phyloP scores from a whole-genome alignment of 2,329 filamentous ascomycete species.

The Harringtonia lauricola region DNA sequence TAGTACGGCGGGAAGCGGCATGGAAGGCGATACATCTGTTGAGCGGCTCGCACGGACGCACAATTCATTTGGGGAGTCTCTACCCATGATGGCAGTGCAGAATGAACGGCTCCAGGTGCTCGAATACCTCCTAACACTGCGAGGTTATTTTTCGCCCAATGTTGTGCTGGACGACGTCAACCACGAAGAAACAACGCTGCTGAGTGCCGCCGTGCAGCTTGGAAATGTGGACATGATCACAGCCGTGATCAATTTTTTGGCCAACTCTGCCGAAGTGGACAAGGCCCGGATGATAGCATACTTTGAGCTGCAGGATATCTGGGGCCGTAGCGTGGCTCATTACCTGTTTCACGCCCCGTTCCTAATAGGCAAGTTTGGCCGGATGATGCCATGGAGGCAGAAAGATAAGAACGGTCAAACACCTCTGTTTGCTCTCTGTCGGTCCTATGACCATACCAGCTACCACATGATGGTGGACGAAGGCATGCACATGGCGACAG shows the following conservation, averaged over 20 bases:
- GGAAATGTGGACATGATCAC: constrained; percentile 66
- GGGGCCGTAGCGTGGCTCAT: constrained; percentile 85
- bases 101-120: constrained; percentile 61
- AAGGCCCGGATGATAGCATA: constrained; percentile 53
- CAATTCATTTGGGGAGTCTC: constrained; percentile 64
- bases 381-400: constrained; percentile 74
- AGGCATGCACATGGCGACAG: constrained; percentile 63
- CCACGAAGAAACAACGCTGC: constrained; percentile 77
- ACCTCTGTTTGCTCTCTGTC: constrained; percentile 88
- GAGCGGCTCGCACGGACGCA: constrained; percentile 65
- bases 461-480: constrained; percentile 82
- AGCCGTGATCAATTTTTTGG: constrained; percentile 61
- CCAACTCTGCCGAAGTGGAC: constrained; percentile 32
- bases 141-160: constrained; percentile 61
- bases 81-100: constrained; percentile 79
- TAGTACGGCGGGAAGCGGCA: constrained; percentile 53
- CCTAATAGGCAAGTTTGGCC: constrained; percentile 67
- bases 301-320: constrained; percentile 63
- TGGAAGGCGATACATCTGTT: constrained; percentile 80
- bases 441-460: constrained; percentile 85
- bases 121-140: constrained; percentile 66
- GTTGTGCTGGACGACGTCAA: constrained; percentile 74
- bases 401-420: constrained; percentile 96
- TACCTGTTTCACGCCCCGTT: constrained; percentile 88
- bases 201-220: constrained; percentile 84